Percentiles rank a stretch among this genome's conserved stretches.
phyloP scores from a whole-genome alignment of 495 filamentous ascomycete genomes.

The Annulohypoxylon nitens region DNA sequence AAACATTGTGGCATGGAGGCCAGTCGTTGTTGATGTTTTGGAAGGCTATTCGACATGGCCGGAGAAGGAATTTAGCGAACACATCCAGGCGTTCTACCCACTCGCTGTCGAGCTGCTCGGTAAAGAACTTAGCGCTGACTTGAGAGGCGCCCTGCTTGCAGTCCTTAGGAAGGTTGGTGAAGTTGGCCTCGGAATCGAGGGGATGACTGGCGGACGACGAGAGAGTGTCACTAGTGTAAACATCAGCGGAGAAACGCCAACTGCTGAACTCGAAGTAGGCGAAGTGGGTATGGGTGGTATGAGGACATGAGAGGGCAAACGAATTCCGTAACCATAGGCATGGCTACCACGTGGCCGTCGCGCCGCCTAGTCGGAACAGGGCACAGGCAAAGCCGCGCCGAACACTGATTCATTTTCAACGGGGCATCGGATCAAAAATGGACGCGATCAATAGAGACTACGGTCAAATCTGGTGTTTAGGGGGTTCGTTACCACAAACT shows the following conservation, averaged over 20 bases:
- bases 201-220: slow-evolving; percentile 51
- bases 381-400: neutral
- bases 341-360: neutral
- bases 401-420: slow-evolving; percentile 34
- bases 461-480: slow-evolving; percentile 41
- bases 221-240: slow-evolving; percentile 54
- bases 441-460: slow-evolving; percentile 40
- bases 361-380: neutral
- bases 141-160: slow-evolving; percentile 79
- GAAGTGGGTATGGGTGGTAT: slow-evolving; percentile 46
- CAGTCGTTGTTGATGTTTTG: slow-evolving; percentile 97
- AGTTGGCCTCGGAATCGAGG: slow-evolving; percentile 76
- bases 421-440: slow-evolving; percentile 39
- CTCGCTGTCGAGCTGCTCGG: slow-evolving; percentile 84
- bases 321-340: slow-evolving; percentile 9
- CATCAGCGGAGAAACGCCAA: slow-evolving; percentile 38
- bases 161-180: slow-evolving; percentile 86
- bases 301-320: slow-evolving; percentile 31
- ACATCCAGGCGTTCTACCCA: slow-evolving; percentile 87
- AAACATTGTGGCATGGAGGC: slow-evolving; percentile 96
- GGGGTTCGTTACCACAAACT: slow-evolving; percentile 22
- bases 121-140: slow-evolving; percentile 82
- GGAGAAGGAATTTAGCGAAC: slow-evolving; percentile 80
- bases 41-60: slow-evolving; percentile 94
- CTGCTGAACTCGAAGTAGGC: slow-evolving; percentile 41